Base-by-base conservation (phyloP, 257 asterid species). In the Solanum lycopersicoides region DNA sequence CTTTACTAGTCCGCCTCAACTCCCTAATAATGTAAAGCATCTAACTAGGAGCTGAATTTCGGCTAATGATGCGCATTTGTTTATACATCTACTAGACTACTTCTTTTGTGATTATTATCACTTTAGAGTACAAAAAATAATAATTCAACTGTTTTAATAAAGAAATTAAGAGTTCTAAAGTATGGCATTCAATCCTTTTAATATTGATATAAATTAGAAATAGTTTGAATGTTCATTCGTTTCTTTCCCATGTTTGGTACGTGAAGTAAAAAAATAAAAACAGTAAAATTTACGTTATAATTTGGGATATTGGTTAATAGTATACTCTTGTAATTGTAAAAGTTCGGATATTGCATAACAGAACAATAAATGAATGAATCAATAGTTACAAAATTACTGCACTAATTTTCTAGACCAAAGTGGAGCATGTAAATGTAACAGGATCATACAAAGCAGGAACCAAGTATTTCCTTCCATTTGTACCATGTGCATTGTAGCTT, bases 401-500 rank as follows among this genome's bases (percentile, higher is more conserved):
- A 23, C 75, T 39, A n/a, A 6, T 39, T 75, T 30, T n/a, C 83
- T 91, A 94, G n/a, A 94, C 95, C 91, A 95, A 83, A 76, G 98
- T 93, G 2, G 97, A 92, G 18, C 98, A 95, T 59, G 76, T 18
- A 3, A 92, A 91, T 1, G 97, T 93, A 20, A 92, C 42, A 5
- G 96, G 98, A 90, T 94, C 97, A 34, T 91, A 95, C 0, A 95
- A 65, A 5, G 97, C 95, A 4, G 98, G 98, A 50, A 94, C 87
- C 89, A 95, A 44, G 83, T 92, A 95, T n/a, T 93, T 95, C 88
- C 97, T 90, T 4, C 93, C 94, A 21, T 91, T 89, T 3, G 89
- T 86, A 86, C 98, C 98, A 50, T 87, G 90, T 59, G 98, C 96
- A 91, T 95, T 95, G 77, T 92, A 95, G 89, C 98, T 95, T 9